These are phyloP conservation scores for Pezizomycotina sp. DNA, from an alignment of 2,329 filamentous ascomycete genomes.

Conservation along the genomic window DNA sequence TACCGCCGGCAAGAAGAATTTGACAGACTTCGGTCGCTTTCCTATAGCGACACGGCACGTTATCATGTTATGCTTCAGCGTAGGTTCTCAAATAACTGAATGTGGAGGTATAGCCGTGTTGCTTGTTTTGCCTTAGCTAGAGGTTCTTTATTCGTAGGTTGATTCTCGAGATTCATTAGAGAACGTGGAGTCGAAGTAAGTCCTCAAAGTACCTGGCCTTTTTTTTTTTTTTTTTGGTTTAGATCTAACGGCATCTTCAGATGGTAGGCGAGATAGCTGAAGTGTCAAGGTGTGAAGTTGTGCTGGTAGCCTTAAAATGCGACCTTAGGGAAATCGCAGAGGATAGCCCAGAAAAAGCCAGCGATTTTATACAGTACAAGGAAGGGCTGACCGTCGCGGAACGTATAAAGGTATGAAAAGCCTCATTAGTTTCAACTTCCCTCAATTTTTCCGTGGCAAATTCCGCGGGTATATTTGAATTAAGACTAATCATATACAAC, in stretches of 20 bases:
- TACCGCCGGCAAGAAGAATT: slow-evolving; percentile 99
- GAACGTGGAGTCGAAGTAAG: slow-evolving; percentile 97
- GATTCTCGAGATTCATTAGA: slow-evolving; percentile 93
- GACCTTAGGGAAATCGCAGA: slow-evolving; percentile 67
- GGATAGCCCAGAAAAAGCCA: slow-evolving; percentile 44
- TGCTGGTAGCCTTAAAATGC: slow-evolving; percentile 91
- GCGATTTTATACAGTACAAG: slow-evolving; percentile 23
- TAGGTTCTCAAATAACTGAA: slow-evolving; percentile 26
- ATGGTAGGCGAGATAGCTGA: slow-evolving; percentile 95
- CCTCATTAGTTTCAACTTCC: no score
- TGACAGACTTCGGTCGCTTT: slow-evolving; percentile 83
- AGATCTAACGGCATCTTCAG: no score
- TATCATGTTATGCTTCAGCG: slow-evolving; percentile 97
- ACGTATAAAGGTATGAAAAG: slow-evolving; percentile 22
- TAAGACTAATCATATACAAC: neutral
- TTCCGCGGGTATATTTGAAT: no score
- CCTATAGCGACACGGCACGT: slow-evolving; percentile 96
- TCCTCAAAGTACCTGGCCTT: no score
- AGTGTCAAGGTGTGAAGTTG: slow-evolving; percentile 90
- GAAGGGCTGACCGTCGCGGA: slow-evolving; percentile 25
- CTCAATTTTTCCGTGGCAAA: no score
- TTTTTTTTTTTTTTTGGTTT: no score
- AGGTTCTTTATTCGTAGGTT: slow-evolving; percentile 34
- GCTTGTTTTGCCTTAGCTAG: neutral
- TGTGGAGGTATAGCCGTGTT: neutral